Base-by-base conservation (phyloP, 2,329 filamentous ascomycete genomes). In the Penicillium brasilianum region DNA sequence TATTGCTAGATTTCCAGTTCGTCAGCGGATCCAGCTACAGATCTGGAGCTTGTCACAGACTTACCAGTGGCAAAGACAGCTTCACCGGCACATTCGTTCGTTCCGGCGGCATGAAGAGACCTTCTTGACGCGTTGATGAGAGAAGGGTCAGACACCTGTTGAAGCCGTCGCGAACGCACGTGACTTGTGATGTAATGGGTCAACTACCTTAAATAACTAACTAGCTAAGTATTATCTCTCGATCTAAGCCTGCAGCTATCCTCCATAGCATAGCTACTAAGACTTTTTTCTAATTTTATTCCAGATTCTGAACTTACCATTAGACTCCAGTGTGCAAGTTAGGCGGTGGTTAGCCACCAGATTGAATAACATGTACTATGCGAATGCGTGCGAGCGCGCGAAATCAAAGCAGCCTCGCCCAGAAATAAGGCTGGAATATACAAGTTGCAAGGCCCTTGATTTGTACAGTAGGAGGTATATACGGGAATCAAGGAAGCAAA, bases 51-150 rank as follows among this genome's bases (percentile, higher is more conserved):
- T 1, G 1, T 32, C 10, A 43, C 6, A 14, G 16, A 67, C 74
- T 70, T 76, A 86, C 84, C 68, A 89, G 77, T 57, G 87, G 87
- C 65, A 89, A 77, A 28, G 87, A 88, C 66, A 89, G 78, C 78
- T 88, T 88, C 76, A 89, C 85, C 67, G 85, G 84, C 61, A 73
- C 72, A 73, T 74, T 77, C 25, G 73, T 65, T 54, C 73, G 72
- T 76, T 79, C 76, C 66, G 74, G 71, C 65, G 78, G 75, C 79
- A 81, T 81, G 70, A 65, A 69, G 72, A 71, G 65, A 67, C 69
- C 53, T 57, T 71, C 53, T 68, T 67, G 63, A 72, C 71, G 66
- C 64, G 66, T 65, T 56, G 36, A 55, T 13, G 36, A 54, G 16
- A 25, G 32, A 32, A 36, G 20, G 37, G 18, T 18, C 49, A 25